These are phyloP conservation scores for Luzula sylvatica DNA, from an alignment of 176 grass and related monocot species.

Conservation along the genomic window DNA sequence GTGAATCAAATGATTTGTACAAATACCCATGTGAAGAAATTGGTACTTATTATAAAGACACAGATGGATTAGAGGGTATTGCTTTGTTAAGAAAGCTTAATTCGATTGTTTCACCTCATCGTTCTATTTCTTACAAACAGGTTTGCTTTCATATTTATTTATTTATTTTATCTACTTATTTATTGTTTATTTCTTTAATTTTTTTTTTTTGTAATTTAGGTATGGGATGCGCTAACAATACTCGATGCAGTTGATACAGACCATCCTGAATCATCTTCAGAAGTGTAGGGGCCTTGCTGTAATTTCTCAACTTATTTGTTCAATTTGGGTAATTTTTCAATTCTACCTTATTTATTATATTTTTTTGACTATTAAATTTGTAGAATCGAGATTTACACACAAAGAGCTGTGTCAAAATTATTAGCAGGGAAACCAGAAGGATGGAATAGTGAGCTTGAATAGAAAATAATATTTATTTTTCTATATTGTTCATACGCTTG, in stretches of 20 bases:
- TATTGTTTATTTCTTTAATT: neutral
- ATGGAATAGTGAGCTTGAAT: constrained; percentile 69
- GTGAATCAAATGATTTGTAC: neutral
- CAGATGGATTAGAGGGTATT: constrained; percentile 22
- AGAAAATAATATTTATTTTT: constrained; percentile 1
- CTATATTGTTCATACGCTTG: neutral
- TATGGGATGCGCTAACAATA: constrained; percentile 68
- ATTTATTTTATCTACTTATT: neutral
- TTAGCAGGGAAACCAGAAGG: constrained; percentile 60
- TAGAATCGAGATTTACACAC: constrained; percentile 60
- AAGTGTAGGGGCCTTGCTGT: constrained; percentile 31
- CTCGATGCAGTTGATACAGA: constrained; percentile 55
- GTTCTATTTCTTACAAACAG: constrained; percentile 19
- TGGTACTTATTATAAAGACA: constrained; percentile 5
- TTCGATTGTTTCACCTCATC: constrained; percentile 23
- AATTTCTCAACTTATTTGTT: neutral
- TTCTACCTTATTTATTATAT: neutral
- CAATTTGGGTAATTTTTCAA: neutral
- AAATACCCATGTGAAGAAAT: constrained; percentile 19
- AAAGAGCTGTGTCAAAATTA: constrained; percentile 43
- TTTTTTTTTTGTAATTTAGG: constrained; percentile 12
- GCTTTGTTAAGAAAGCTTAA: constrained; percentile 11
- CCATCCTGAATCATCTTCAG: constrained; percentile 37
- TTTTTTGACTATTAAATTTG: neutral
- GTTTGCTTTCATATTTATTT: neutral